These are phyloP conservation scores for Russula ochroleuca DNA, from an alignment of 768 basidiomycete species.

Conservation along the genomic window DNA sequence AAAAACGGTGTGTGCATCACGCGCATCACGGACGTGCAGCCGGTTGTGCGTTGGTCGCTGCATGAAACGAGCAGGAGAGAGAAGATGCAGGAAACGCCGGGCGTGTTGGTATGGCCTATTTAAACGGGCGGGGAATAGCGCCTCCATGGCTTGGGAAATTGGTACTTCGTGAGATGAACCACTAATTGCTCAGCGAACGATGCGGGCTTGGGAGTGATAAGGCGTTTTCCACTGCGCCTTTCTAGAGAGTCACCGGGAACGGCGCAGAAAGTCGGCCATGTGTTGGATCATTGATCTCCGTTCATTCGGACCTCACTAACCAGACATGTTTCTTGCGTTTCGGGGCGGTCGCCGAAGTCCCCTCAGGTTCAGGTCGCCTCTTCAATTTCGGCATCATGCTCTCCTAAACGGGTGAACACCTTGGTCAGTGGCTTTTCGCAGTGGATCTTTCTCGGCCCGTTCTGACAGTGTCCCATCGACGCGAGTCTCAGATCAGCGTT, in stretches of 20 bases:
- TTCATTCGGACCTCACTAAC: conserved; percentile 21
- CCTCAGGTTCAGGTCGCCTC: conserved; percentile 17
- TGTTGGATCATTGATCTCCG: conserved; percentile 27
- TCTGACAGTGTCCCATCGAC: conserved; percentile 1
- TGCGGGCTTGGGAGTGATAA: conserved; percentile 26
- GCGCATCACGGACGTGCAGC: conserved; percentile 60
- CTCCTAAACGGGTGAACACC: conserved; percentile 6
- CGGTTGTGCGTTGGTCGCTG: conserved; percentile 62
- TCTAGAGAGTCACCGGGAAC: conserved; percentile 23
- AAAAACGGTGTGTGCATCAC: conserved; percentile 61
- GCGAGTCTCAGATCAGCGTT: conserved; percentile 24
- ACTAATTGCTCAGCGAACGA: conserved; percentile 23
- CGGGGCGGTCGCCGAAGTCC: conserved; percentile 23
- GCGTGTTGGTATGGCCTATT: conserved; percentile 19
- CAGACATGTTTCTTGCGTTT: conserved; percentile 13
- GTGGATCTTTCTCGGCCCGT: conserved; percentile 24
- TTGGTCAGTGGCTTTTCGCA: neutral
- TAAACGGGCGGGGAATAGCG: conserved; percentile 19
- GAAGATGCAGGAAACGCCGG: conserved; percentile 34
- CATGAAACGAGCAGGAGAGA: conserved; percentile 41
- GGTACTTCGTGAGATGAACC: conserved; percentile 27
- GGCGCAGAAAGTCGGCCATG: conserved; percentile 25
- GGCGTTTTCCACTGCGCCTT: conserved; percentile 23
- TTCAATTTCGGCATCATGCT: conserved; percentile 24
- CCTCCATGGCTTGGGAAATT: conserved; percentile 25